These are phyloP conservation scores for Calonectria pauciramosa DNA, from an alignment of 2,329 filamentous ascomycete genomes.

Conservation along the genomic window DNA sequence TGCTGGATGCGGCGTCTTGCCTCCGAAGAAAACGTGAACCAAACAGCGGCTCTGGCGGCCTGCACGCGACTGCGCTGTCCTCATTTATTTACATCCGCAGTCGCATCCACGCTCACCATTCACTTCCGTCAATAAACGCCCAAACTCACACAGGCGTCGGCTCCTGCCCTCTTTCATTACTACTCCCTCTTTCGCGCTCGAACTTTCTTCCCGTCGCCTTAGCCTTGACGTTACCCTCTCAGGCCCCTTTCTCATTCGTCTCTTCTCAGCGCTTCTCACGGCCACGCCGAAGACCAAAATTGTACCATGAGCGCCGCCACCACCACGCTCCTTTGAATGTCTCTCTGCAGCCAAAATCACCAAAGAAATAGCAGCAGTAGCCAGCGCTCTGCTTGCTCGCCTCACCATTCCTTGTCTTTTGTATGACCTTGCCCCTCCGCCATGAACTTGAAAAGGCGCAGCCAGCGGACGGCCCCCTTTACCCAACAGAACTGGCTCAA, in stretches of 20 bases:
- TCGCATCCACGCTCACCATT: conserved; percentile 17
- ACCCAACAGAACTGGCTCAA: conserved; percentile 68
- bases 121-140: conserved; percentile 8
- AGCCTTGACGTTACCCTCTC: conserved; percentile 20
- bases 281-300: conserved; percentile 30
- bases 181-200: conserved; percentile 12
- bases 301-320: conserved; percentile 40
- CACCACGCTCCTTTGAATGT: conserved; percentile 39
- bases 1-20: background rate
- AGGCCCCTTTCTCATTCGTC: conserved; percentile 17
- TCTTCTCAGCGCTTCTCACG: conserved; percentile 27
- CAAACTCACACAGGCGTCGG: background rate
- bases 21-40: conserved; percentile 10
- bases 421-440: conserved; percentile 53
- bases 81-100: conserved; percentile 31
- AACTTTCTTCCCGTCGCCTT: background rate
- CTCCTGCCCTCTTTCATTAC: conserved; percentile 5
- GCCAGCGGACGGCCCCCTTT: conserved; percentile 65
- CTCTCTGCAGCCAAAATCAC: conserved; percentile 25
- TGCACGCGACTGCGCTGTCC: conserved; percentile 27
- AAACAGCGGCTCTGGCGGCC: conserved; percentile 13
- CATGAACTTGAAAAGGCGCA: conserved; percentile 64
- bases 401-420: conserved; percentile 35
- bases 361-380: conserved; percentile 17
- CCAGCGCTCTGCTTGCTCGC: conserved; percentile 28